These are phyloP conservation scores for Teunomyces funiuensis DNA, from an alignment of 805 yeast genomes.

Conservation along the genomic window DNA sequence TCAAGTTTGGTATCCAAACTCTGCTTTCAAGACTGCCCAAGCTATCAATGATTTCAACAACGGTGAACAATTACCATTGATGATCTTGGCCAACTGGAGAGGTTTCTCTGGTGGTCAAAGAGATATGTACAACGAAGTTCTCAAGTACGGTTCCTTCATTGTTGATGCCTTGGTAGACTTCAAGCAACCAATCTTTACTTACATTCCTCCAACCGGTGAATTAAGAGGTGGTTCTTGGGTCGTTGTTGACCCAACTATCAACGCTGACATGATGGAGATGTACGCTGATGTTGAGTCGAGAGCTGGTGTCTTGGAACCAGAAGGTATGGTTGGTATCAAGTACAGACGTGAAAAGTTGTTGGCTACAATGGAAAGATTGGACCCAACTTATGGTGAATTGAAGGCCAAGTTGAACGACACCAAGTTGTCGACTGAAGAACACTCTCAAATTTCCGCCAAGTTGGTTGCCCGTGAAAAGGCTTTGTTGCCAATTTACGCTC, in stretches of 20 bases:
- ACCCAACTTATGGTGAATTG: constrained; percentile 67
- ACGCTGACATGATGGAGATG: constrained; percentile 98
- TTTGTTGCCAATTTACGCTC: constrained; percentile 85
- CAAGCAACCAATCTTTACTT: constrained; percentile 95
- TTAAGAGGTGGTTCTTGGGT: constrained; percentile 99
- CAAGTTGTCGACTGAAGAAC: constrained; percentile 60
- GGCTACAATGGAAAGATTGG: constrained; percentile 90
- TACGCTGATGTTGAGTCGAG: constrained; percentile 94
- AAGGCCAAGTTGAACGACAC: constrained; percentile 58
- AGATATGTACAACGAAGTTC: constrained; percentile 97
- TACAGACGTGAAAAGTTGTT: constrained; percentile 90
- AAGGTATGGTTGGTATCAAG: constrained; percentile 98
- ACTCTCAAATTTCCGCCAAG: constrained; percentile 60
- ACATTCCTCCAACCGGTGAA: constrained; percentile 98
- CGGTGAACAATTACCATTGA: constrained; percentile 96
- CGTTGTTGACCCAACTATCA: constrained; percentile 97
- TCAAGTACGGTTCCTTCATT: constrained; percentile 94
- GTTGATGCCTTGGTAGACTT: constrained; percentile 96
- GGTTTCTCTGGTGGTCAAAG: constrained; percentile 99
- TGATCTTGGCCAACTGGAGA: constrained; percentile 99
- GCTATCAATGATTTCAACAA: constrained; percentile 96
- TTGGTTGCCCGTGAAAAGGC: constrained; percentile 75
- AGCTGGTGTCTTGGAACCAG: constrained; percentile 98
- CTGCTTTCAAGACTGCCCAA: constrained; percentile 98
- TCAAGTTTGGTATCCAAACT: constrained; percentile 99